phyloP scores from a whole-genome alignment of 2,329 filamentous ascomycete genomes.

The Mycosphaerella sp. region DNA sequence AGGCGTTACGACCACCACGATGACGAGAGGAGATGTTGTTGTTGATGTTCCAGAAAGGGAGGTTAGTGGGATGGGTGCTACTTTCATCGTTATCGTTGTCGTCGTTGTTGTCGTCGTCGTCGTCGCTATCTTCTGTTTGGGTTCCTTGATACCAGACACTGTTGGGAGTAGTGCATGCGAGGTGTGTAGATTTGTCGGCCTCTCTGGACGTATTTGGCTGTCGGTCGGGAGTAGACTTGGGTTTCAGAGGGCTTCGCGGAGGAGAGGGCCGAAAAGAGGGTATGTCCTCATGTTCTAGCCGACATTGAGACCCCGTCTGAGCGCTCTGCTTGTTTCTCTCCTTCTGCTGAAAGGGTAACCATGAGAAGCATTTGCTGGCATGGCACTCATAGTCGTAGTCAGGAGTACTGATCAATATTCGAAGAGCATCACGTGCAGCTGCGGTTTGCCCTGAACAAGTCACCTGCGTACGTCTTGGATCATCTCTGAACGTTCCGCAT shows the following conservation, averaged over 20 bases:
- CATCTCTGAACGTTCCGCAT: neutral
- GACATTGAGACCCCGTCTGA: neutral
- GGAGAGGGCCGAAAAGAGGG: neutral
- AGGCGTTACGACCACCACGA: no score
- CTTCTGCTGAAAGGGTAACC: neutral
- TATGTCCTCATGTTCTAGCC: neutral
- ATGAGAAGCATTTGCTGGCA: neutral
- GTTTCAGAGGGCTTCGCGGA: neutral
- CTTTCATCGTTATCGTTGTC: neutral
- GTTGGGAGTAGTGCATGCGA: neutral
- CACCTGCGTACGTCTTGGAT: neutral
- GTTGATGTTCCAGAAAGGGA: conserved; percentile 1
- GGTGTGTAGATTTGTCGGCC: neutral
- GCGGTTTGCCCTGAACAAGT: neutral
- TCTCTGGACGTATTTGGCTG: neutral
- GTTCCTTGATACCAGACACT: no score
- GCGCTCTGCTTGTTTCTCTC: neutral
- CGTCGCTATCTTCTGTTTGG: neutral
- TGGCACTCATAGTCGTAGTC: neutral
- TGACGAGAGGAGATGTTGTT: neutral
- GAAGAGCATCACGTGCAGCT: neutral
- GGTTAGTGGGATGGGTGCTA: neutral
- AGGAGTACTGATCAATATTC: neutral
- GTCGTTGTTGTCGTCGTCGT: neutral
- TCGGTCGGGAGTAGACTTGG: neutral